Conservation (phyloP, 495 filamentous ascomycete genomes). For the Penicillium desertorum region DNA sequence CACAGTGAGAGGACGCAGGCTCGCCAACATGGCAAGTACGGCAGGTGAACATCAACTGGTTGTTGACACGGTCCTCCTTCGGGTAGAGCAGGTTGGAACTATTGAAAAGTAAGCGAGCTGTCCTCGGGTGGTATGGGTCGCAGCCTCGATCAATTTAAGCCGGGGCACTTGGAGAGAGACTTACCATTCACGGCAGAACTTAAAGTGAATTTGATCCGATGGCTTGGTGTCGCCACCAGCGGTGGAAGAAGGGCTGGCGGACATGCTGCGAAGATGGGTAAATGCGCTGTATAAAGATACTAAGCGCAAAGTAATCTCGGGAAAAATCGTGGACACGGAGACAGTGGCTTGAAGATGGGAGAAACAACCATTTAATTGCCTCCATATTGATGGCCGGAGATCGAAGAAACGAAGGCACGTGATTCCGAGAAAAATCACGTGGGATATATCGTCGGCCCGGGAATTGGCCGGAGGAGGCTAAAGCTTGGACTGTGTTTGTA, state of each 20-base stretch:
- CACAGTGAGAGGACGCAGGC: constrained; percentile 77
- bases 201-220: constrained; percentile 84
- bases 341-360: not conserved
- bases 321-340: not conserved
- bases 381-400: not conserved
- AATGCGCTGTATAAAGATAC: not conserved
- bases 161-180: constrained; percentile 10
- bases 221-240: constrained; percentile 53
- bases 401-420: not conserved
- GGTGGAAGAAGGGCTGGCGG: constrained; percentile 63
- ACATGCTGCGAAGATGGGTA: constrained; percentile 32
- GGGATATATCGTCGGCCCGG: too few relatives aligned
- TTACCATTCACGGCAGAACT: constrained; percentile 95
- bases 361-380: not conserved
- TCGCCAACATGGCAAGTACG: constrained; percentile 90
- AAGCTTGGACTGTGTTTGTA: constrained; percentile 20
- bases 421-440: not conserved
- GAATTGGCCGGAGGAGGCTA: not conserved
- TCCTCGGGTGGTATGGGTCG: not conserved
- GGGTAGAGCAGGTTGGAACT: constrained; percentile 97
- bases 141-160: not conserved
- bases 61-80: constrained; percentile 74
- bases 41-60: constrained; percentile 73
- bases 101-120: constrained; percentile 17
- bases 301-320: not conserved